phyloP scores from a whole-genome alignment of 2,329 filamentous ascomycete species.

The Alternaria rosae region DNA sequence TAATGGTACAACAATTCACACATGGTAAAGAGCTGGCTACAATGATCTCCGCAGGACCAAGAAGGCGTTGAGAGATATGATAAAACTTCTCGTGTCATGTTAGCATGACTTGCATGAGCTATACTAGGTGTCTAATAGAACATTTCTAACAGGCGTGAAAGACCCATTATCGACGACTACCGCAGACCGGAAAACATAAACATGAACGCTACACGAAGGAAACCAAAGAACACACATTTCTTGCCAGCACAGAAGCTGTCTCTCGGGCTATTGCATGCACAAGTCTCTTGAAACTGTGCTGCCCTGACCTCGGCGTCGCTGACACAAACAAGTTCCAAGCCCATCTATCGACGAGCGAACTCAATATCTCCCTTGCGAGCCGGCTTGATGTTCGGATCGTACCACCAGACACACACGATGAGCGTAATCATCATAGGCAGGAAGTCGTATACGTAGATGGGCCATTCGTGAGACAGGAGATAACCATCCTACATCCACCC shows the following conservation, averaged over 20 bases:
- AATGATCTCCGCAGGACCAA: too few relatives aligned
- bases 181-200: too few relatives aligned
- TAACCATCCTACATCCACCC: conserved; percentile 27
- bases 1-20: too few relatives aligned
- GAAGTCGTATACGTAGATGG: conserved; percentile 39
- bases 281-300: too few relatives aligned
- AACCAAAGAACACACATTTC: neutral
- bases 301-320: too few relatives aligned
- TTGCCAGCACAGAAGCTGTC: too few relatives aligned
- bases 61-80: neutral
- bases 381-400: conserved; percentile 36
- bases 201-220: neutral
- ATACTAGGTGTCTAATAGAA: too few relatives aligned
- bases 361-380: conserved; percentile 28
- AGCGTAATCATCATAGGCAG: conserved; percentile 37
- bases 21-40: too few relatives aligned
- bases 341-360: conserved; percentile 9
- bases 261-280: neutral
- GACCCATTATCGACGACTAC: too few relatives aligned
- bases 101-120: neutral
- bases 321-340: too few relatives aligned
- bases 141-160: too few relatives aligned
- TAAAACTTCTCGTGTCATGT: neutral
- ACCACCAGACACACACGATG: conserved; percentile 33
- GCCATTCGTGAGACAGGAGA: conserved; percentile 35